phyloP scores from a whole-genome alignment of 139 green algal species.

The Chlorella ohadii region DNA sequence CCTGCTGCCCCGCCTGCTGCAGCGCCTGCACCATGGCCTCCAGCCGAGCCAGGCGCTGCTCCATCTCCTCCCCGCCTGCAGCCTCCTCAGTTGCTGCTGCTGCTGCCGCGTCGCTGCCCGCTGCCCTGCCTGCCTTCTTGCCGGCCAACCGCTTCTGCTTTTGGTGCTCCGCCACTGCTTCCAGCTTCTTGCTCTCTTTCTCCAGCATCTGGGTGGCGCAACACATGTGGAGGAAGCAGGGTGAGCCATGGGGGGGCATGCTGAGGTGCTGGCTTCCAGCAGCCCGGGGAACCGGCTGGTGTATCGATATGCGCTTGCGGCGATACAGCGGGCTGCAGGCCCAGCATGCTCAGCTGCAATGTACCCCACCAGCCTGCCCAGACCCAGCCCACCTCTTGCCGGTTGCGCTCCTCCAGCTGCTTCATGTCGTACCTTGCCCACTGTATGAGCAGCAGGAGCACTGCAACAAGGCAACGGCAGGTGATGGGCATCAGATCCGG shows the following conservation, averaged over 20 bases:
- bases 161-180: background rate
- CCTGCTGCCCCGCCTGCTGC: background rate
- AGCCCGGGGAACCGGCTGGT: too few relatives aligned
- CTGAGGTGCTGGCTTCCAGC: too few relatives aligned
- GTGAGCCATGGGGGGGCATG: too few relatives aligned
- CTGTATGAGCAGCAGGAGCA: conserved; percentile 26
- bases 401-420: background rate
- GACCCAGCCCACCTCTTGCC: background rate
- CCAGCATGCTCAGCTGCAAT: background rate
- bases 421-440: conserved; percentile 47
- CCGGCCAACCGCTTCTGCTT: background rate
- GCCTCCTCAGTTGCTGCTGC: background rate
- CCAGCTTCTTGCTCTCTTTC: conserved; percentile 10
- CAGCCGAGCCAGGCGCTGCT: background rate
- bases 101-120: background rate
- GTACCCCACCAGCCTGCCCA: too few relatives aligned
- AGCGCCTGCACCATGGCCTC: background rate
- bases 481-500: too few relatives aligned
- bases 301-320: too few relatives aligned
- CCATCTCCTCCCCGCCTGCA: background rate
- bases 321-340: background rate
- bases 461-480: too few relatives aligned
- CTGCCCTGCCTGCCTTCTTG: background rate
- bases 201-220: background rate
- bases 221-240: background rate